phyloP scores from a whole-genome alignment of 1,284 basidiomycete species.

The Exobasidium rhododendri region DNA sequence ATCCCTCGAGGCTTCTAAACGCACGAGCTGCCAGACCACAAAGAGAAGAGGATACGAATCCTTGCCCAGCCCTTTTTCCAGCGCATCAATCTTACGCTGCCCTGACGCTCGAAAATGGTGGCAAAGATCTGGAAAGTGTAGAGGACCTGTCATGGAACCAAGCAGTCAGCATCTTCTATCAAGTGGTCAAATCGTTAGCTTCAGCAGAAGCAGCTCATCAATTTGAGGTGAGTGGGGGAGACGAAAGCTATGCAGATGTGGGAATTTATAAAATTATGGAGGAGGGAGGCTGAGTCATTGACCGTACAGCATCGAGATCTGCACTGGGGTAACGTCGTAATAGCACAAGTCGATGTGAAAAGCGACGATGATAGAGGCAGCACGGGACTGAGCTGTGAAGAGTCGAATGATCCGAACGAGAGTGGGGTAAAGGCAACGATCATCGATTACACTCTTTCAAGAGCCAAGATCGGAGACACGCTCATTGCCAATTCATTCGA shows the following conservation, averaged over 20 bases:
- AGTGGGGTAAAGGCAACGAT: conserved; percentile 72
- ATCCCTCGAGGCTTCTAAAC: conserved; percentile 71
- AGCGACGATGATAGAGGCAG: not conserved
- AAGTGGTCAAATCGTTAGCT: conserved; percentile 72
- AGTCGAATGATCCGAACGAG: conserved; percentile 33
- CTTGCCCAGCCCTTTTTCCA: conserved; percentile 74
- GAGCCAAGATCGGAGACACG: conserved; percentile 52
- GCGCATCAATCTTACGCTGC: conserved; percentile 78
- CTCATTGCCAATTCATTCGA: conserved; percentile 48
- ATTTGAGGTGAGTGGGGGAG: conserved; percentile 77
- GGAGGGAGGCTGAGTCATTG: no score
- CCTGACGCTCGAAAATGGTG: conserved; percentile 82
- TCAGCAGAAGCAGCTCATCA: conserved; percentile 72
- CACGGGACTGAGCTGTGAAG: conserved; percentile 49
- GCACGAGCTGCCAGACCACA: conserved; percentile 49
- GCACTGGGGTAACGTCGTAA: conserved; percentile 94
- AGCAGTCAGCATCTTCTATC: conserved; percentile 85
- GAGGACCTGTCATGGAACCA: conserved; percentile 76
- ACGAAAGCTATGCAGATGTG: no score
- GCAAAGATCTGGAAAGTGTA: conserved; percentile 81
- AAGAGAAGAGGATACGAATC: conserved; percentile 65
- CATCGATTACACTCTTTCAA: conserved; percentile 89
- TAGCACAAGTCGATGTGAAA: conserved; percentile 60
- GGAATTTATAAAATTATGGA: no score
- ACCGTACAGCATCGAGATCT: conserved; percentile 91